Conservation (phyloP, 1,284 basidiomycete species). For the Ceratobasidium sp. region DNA sequence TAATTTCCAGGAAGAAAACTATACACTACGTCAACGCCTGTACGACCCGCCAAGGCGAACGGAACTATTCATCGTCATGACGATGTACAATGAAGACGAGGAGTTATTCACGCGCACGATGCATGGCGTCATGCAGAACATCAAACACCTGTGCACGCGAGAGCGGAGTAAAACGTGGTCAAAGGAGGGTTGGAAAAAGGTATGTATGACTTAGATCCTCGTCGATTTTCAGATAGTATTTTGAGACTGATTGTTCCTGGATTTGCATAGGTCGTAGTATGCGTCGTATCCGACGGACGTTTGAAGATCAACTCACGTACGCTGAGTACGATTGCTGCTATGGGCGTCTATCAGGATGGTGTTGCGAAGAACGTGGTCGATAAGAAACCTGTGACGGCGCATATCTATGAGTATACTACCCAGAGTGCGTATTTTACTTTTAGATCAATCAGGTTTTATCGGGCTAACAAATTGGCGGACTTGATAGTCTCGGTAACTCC, state of each 20-base stretch:
- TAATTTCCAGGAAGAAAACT: slow-evolving; percentile 67
- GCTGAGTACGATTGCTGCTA: slow-evolving; percentile 71
- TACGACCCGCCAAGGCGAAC: slow-evolving; percentile 72
- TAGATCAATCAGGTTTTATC: too few relatives aligned
- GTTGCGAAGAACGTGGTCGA: slow-evolving; percentile 84
- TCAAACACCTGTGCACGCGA: slow-evolving; percentile 89
- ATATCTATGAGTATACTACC: slow-evolving; percentile 96
- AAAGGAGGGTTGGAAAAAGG: slow-evolving; percentile 96
- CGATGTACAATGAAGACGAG: slow-evolving; percentile 98
- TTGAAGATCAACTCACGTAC: slow-evolving; percentile 93
- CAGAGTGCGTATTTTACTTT: too few relatives aligned
- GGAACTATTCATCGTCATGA: slow-evolving; percentile 94
- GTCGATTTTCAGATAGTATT: too few relatives aligned
- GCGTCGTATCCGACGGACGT: slow-evolving; percentile 95
- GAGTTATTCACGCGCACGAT: slow-evolving; percentile 92
- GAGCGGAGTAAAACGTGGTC: slow-evolving; percentile 98
- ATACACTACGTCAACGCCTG: slow-evolving; percentile 80
- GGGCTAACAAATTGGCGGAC: too few relatives aligned
- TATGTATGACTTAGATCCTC: too few relatives aligned
- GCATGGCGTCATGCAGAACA: slow-evolving; percentile 90
- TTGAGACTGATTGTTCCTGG: too few relatives aligned
- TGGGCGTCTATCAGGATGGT: slow-evolving; percentile 77
- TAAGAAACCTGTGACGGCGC: slow-evolving; percentile 89
- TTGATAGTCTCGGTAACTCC: slow-evolving; percentile 87
- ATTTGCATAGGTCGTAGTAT: slow-evolving; percentile 97